Base-by-base conservation (phyloP, 1,284 basidiomycete species). In the Phaffia rhodozyma region DNA sequence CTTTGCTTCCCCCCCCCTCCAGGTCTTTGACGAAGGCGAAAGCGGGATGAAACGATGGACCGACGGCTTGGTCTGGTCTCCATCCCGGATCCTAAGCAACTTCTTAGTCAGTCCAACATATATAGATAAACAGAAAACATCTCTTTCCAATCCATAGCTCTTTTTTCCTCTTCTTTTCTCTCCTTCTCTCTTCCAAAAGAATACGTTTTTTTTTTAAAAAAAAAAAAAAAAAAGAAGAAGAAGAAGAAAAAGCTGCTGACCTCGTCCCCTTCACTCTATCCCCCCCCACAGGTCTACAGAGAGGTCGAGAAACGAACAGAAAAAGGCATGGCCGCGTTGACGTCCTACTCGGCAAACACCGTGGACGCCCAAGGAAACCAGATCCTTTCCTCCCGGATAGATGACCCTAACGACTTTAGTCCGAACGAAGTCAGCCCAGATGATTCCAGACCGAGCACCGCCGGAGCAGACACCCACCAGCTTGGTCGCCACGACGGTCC, bases 1-100 rank as follows among this genome's bases (percentile, higher is more conserved):
- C n/a, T n/a, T n/a, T n/a, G n/a, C n/a, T n/a, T n/a, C n/a, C n/a
- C n/a, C n/a, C n/a, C n/a, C 53, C 13, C 5, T 16, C 5, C 55
- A 61, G 60, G 23, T 61, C 66, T 97, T 97, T 73, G 91, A 98
- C 75, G 93, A 97, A 78, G 86, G 90, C 70, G 91, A 97, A 76
- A 91, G 89, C 71, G 92, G 92, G 47, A 97, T 98, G 79, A 97
- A 96, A 78, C 83, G 94, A 59, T 97, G 94, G 93, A 98, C 94
- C 0, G 93, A 98, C 76, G 93, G 93, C 5, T 86, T 91, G 74
- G 87, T 89, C 71, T 97, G 93, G 94, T 79, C 78, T 69, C 80
- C 80, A 1, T 74, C 72, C 66, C 69, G 74, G 55, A 77, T 43
- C 38, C 79, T 97, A 55, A 90, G 89, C 72, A 97, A 97, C 77